Evolutionary conservation across 768 basidiomycete species (phyloP).

Genomic region (Phanerodontia chrysosporium): DNA sequence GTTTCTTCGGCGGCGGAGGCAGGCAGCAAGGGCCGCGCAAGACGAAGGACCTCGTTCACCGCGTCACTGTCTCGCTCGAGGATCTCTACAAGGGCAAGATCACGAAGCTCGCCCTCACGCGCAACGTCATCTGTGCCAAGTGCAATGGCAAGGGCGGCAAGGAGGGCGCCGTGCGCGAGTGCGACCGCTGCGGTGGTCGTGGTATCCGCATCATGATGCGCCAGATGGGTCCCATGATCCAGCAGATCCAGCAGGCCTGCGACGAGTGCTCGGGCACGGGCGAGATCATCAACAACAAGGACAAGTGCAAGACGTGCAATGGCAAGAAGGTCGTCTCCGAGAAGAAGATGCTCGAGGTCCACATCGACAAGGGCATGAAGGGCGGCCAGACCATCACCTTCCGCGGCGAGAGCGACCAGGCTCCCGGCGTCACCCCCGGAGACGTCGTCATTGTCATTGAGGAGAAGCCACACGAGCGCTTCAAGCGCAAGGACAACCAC

Average conservation of each 20-base stretch:
- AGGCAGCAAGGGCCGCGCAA: constrained; percentile 75
- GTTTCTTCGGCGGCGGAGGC: constrained; percentile 60
- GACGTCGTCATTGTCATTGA: constrained; percentile 94
- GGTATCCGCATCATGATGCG: constrained; percentile 89
- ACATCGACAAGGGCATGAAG: constrained; percentile 98
- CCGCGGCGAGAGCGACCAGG: constrained; percentile 88
- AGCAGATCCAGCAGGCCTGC: constrained; percentile 95
- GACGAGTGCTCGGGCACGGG: constrained; percentile 92
- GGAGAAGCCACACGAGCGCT: constrained; percentile 86
- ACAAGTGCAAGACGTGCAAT: constrained; percentile 88
- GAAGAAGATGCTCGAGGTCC: constrained; percentile 96
- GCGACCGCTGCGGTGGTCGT: constrained; percentile 77
- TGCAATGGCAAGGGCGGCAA: constrained; percentile 98
- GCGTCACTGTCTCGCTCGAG: constrained; percentile 93
- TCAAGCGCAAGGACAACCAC: constrained; percentile 87
- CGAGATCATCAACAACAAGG: constrained; percentile 90
- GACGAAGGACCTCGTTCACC: constrained; percentile 97
- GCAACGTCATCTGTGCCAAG: constrained; percentile 89
- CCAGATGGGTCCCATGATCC: constrained; percentile 99
- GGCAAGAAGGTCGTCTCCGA: constrained; percentile 94
- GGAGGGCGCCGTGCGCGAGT: constrained; percentile 87
- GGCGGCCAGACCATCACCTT: constrained; percentile 88
- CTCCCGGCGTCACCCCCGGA: constrained; percentile 84
- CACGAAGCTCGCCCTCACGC: constrained; percentile 93
- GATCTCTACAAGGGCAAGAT: constrained; percentile 99